Percentiles rank a stretch among this genome's conserved stretches.
Evolutionary conservation across 768 basidiomycete species (phyloP).

Genomic region (Tulasnella sp.): DNA sequence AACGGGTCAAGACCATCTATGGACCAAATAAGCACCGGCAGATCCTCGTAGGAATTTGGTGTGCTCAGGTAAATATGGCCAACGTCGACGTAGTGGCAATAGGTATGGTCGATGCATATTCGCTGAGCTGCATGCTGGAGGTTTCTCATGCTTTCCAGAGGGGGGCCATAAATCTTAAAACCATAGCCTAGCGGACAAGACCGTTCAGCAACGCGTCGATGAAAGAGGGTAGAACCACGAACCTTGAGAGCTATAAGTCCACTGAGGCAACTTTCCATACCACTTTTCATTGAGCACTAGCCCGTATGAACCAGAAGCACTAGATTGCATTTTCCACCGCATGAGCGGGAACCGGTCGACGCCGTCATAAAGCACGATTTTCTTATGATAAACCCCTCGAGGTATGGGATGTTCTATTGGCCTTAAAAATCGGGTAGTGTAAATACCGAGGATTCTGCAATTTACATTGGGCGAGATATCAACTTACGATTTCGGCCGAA

Average conservation of each 20-base stretch:
- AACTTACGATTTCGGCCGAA: background rate
- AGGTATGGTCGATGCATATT: conserved; percentile 1
- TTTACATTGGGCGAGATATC: background rate
- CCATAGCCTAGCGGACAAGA: background rate
- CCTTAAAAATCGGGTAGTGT: background rate
- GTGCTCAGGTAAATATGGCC: conserved; percentile 16
- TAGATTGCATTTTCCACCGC: background rate
- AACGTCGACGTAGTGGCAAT: conserved; percentile 19
- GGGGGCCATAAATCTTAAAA: conserved; percentile 2
- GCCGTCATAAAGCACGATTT: background rate
- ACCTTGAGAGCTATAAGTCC: background rate
- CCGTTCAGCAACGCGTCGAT: background rate
- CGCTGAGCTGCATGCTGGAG: conserved; percentile 5
- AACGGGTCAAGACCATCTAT: conserved; percentile 1
- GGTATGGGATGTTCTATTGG: background rate
- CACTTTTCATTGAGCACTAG: background rate
- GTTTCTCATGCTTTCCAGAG: background rate
- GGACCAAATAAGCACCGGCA: conserved; percentile 16
- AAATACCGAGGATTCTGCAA: background rate
- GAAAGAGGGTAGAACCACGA: background rate
- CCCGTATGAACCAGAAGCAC: background rate
- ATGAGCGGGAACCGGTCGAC: background rate
- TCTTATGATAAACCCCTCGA: background rate
- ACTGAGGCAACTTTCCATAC: background rate
- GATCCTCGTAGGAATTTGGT: background rate